phyloP scores from a whole-genome alignment of 306 rosid genomes.

The Alnus glutinosa region DNA sequence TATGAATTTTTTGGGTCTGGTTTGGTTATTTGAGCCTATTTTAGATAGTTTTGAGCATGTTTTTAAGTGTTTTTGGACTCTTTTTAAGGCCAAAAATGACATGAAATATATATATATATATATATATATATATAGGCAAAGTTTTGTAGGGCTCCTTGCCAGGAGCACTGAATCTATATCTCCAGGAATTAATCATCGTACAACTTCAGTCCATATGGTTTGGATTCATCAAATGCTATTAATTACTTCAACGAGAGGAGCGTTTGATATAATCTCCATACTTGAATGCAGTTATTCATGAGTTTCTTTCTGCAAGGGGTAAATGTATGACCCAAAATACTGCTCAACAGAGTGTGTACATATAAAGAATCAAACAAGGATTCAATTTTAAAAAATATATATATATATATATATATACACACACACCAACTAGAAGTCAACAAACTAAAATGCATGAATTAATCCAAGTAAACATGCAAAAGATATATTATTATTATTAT shows the following conservation, averaged over 20 bases:
- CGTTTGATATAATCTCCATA: conserved; percentile 46
- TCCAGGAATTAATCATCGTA: conserved; percentile 52
- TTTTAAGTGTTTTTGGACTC: too few species aligned
- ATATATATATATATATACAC: too few species aligned
- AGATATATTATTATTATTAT: too few species aligned
- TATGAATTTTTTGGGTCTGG: too few species aligned
- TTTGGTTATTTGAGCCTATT: too few species aligned
- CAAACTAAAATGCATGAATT: too few species aligned
- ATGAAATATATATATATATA: too few species aligned
- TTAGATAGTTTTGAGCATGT: too few species aligned
- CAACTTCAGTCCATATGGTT: conserved; percentile 14
- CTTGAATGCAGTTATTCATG: conserved; percentile 47
- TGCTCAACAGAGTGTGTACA: conserved; percentile 42
- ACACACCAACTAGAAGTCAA: too few species aligned
- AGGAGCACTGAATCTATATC: conserved; percentile 35
- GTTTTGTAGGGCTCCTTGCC: conserved; percentile 64
- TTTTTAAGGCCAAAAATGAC: too few species aligned
- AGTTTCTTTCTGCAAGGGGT: conserved; percentile 73
- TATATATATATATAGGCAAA: conserved; percentile 37
- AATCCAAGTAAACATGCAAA: too few species aligned
- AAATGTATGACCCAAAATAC: conserved; percentile 45
- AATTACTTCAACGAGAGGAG: conserved; percentile 51
- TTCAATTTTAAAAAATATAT: too few species aligned
- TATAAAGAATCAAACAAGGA: conserved; percentile 4
- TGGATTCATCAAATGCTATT: conserved; percentile 27